Percentiles rank a stretch among this genome's conserved stretches.
Conservation (phyloP, 2,329 filamentous ascomycete genomes). For the Phialophora verrucosa region DNA sequence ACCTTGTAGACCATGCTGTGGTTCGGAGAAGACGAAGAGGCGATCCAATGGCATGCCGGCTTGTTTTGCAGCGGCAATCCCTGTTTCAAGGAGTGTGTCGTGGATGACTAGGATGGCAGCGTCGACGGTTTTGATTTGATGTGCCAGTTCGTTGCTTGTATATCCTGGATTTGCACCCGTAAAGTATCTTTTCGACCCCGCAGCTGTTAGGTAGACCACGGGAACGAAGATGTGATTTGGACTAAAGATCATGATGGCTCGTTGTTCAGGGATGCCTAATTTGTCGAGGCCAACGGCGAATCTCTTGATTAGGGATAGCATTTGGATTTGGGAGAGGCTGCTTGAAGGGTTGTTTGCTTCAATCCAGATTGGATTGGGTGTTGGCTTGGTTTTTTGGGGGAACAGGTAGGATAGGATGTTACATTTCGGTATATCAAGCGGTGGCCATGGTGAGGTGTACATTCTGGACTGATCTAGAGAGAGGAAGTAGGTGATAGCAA, state of each 20-base stretch:
- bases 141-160: no score
- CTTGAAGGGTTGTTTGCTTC: constrained; percentile 68
- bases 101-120: no score
- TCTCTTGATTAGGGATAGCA: constrained; percentile 69
- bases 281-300: constrained; percentile 68
- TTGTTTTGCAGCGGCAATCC: no score
- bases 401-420: constrained; percentile 56
- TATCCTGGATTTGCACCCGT: constrained; percentile 46
- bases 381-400: constrained; percentile 45
- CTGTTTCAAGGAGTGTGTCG: no score
- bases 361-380: constrained; percentile 55
- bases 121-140: no score
- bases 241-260: constrained; percentile 71
- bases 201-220: constrained; percentile 44
- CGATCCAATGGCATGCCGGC: no score
- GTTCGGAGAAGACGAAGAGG: no score
- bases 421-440: constrained; percentile 42
- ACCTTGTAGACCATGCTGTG: no score
- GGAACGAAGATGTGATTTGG: constrained; percentile 73
- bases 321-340: constrained; percentile 63
- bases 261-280: constrained; percentile 66
- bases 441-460: no score
- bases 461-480: no score
- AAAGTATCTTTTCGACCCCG: constrained; percentile 60
- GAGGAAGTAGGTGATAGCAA: no score